These are phyloP conservation scores for Aspergillus chevalieri DNA, from an alignment of 2,329 filamentous ascomycete genomes.

Conservation along the genomic window DNA sequence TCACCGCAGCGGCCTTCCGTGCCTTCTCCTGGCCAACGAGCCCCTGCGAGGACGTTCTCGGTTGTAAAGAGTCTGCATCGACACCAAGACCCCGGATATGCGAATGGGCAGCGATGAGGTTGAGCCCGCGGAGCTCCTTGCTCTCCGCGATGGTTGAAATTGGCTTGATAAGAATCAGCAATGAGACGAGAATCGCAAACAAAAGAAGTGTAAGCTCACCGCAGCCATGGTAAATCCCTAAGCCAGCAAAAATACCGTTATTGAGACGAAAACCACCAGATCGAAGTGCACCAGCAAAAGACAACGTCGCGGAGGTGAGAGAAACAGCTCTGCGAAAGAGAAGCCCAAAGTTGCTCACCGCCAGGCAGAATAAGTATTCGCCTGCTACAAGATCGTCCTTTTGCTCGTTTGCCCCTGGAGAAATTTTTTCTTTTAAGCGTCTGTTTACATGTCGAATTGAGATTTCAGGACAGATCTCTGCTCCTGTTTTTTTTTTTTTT, in stretches of 20 bases:
- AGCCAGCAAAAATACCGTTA: slow-evolving; percentile 5
- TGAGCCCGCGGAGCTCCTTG: slow-evolving; percentile 92
- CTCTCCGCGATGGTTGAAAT: slow-evolving; percentile 86
- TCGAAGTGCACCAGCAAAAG: slow-evolving; percentile 6
- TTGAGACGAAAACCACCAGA: slow-evolving; percentile 3
- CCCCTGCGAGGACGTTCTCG: slow-evolving; percentile 77
- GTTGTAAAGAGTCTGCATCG: slow-evolving; percentile 83
- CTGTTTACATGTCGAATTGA: too few relatives aligned
- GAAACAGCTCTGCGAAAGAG: not conserved
- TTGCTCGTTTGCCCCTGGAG: not conserved
- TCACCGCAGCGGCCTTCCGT: slow-evolving; percentile 89
- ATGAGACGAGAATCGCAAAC: slow-evolving; percentile 1
- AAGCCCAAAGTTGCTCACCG: slow-evolving; percentile 14
- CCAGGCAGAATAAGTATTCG: slow-evolving; percentile 21
- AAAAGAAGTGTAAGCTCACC: slow-evolving; percentile 19
- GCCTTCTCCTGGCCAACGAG: slow-evolving; percentile 95
- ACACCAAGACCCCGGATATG: slow-evolving; percentile 95
- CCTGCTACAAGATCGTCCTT: not conserved
- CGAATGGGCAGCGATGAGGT: slow-evolving; percentile 96
- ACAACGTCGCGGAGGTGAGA: not conserved
- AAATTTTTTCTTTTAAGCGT: not conserved
- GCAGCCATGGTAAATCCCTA: slow-evolving; percentile 28
- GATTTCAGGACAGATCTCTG: too few relatives aligned
- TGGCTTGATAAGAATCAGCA: slow-evolving; percentile 36
- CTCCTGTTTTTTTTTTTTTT: too few relatives aligned